A percentile compares a stretch with the other conserved stretches of the same genome.
phyloP scores from a whole-genome alignment of 179 eudicot genomes.

The Spinacia oleracea region DNA sequence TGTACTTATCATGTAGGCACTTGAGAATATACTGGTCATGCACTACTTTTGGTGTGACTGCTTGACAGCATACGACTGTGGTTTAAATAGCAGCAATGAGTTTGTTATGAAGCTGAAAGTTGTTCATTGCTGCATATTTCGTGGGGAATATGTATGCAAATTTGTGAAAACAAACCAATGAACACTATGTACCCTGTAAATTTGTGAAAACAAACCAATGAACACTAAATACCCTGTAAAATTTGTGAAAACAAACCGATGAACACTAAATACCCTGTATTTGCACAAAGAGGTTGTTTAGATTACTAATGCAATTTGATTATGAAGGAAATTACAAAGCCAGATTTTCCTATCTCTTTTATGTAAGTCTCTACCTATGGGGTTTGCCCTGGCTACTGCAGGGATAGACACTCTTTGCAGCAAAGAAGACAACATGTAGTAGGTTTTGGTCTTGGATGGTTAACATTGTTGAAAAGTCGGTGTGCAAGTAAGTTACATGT shows the following conservation, averaged over 20 bases:
- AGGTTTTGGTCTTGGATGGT: neutral
- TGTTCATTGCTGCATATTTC: neutral
- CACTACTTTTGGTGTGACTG: neutral
- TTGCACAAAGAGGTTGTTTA: neutral
- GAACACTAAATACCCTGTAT: too few relatives aligned
- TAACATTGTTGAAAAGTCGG: neutral
- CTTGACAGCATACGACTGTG: neutral
- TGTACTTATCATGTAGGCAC: neutral
- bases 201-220: neutral
- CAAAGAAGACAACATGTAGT: neutral
- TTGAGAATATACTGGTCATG: neutral
- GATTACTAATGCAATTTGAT: neutral
- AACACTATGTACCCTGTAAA: neutral
- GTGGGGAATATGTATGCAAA: neutral
- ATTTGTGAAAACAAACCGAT: neutral
- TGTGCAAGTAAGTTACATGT: neutral
- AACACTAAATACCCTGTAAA: neutral
- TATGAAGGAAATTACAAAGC: neutral
- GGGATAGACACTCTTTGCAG: neutral
- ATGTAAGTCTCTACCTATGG: neutral
- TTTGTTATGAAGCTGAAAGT: neutral
- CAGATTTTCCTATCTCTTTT: too few relatives aligned
- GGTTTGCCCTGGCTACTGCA: neutral
- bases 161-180: neutral
- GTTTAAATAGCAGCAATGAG: neutral